phyloP scores from a whole-genome alignment of 2,329 filamentous ascomycete genomes.

The Epichloe coenophiala region DNA sequence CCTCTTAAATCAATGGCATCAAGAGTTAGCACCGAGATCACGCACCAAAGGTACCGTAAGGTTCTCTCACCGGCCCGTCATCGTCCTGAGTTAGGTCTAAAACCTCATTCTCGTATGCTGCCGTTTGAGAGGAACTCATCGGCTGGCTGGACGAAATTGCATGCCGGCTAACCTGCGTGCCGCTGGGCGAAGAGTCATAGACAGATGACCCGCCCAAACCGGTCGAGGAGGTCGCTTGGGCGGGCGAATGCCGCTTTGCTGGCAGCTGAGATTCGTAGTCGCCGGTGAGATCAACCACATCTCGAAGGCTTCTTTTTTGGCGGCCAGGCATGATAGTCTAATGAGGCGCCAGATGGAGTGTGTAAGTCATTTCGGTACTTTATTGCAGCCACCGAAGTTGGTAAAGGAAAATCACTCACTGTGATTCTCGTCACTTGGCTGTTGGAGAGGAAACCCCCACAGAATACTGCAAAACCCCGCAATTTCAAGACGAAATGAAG shows the following conservation, averaged over 20 bases:
- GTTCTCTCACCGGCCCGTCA: slow-evolving; percentile 26
- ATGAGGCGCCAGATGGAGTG: not conserved
- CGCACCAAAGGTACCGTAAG: slow-evolving; percentile 34
- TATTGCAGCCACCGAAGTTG: not conserved
- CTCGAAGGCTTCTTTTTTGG: slow-evolving; percentile 23
- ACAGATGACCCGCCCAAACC: slow-evolving; percentile 10
- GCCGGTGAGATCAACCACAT: slow-evolving; percentile 28
- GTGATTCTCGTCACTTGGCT: too few relatives aligned
- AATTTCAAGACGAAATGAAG: not conserved
- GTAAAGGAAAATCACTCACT: not conserved
- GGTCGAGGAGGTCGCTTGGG: slow-evolving; percentile 5
- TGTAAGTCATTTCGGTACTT: not conserved
- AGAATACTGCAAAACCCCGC: not conserved
- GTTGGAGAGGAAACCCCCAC: too few relatives aligned
- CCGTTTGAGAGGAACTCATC: slow-evolving; percentile 2
- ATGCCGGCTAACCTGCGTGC: slow-evolving; percentile 3
- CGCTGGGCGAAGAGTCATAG: slow-evolving; percentile 3
- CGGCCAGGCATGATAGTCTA: slow-evolving; percentile 5
- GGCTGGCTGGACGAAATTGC: slow-evolving; percentile 3
- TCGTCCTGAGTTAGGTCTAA: slow-evolving; percentile 31
- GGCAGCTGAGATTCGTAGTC: slow-evolving; percentile 16
- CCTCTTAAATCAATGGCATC: not conserved
- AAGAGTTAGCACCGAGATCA: not conserved
- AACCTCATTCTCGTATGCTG: slow-evolving; percentile 22
- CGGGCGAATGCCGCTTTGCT: slow-evolving; percentile 15